Evolutionary conservation across 805 yeast genomes (phyloP), one percentile per base, ranked within the genome.

Genomic region (Jamesozyma jinghongensis): DNA sequence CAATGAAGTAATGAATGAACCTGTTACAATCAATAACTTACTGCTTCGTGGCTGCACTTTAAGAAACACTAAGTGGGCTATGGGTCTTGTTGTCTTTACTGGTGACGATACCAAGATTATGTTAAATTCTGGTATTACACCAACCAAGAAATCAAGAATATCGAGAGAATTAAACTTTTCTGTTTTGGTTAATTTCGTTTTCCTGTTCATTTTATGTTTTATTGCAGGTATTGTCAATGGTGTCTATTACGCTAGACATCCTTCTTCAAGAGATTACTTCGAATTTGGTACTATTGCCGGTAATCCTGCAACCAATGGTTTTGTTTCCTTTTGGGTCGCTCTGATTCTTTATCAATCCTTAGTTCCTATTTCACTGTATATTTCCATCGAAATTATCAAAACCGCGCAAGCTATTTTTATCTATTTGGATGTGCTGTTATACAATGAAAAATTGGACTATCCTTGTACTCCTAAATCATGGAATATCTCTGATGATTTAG

Each of bases 401-500:
- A 81, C 92, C 0, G 80, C 82, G 0, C 94, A 84, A 56, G 92
- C 92, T 0, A 81, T 70, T 46, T 84, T 84, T 67, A 84, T 84
- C 41, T 81, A 78, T 52, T 77, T 85, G 3, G 94, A 84, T 61
- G 76, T 77, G 27, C 63, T 71, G 38, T 74, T 84, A 78, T 84
- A 83, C 57, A 78, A 81, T 52, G 76, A 70, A 32, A 70, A 62
- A 41, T 62, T 84, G 44, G 92, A 84, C 58, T 83, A 77, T 54
- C 92, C 94, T 1, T 84, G 94, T 57, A 78, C 82, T 5, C 92
- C 94, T 6, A 82, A 84, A 54, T 73, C 88, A 0, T 84, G 94
- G 94, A 80, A 75, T 55, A 84, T 84, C 27, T 80, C 88, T 4
- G 94, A 84, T 67, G 94, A 84, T 61, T 66, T 84, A 51, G 94